Percentiles rank a stretch among this genome's conserved stretches.
Evolutionary conservation across 371 early-diverging fungal species (phyloP).

Genomic region (Mucor ambiguus): DNA sequence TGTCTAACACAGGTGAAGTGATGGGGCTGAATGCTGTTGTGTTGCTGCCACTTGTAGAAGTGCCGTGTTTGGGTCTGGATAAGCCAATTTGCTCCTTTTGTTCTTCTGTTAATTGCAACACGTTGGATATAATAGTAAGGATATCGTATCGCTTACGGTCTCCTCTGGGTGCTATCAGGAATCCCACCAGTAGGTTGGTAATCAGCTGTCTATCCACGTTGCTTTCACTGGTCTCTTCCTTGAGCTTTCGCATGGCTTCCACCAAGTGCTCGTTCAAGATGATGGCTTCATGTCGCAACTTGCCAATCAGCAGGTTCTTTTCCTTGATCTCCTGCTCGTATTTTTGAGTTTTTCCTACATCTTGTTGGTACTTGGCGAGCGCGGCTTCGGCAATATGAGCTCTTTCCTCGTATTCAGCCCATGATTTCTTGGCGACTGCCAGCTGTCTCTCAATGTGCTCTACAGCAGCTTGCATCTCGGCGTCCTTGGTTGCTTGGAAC

Average conservation of each 20-base stretch:
- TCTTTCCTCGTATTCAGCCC: slow-evolving; percentile 63
- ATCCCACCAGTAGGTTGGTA: slow-evolving; percentile 84
- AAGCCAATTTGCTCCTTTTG: slow-evolving; percentile 87
- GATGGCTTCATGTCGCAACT: slow-evolving; percentile 81
- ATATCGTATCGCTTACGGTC: slow-evolving; percentile 90
- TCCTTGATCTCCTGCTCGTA: slow-evolving; percentile 77
- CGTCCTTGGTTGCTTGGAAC: slow-evolving; percentile 81
- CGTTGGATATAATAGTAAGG: slow-evolving; percentile 84
- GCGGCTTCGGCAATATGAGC: slow-evolving; percentile 64
- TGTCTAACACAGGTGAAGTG: slow-evolving; percentile 28
- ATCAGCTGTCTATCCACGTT: slow-evolving; percentile 87
- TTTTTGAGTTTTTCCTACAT: slow-evolving; percentile 62
- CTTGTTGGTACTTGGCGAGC: slow-evolving; percentile 59
- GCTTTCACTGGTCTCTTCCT: slow-evolving; percentile 75
- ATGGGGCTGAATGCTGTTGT: slow-evolving; percentile 16
- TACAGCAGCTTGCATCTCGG: slow-evolving; percentile 79
- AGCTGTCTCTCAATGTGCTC: slow-evolving; percentile 68
- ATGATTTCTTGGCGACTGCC: slow-evolving; percentile 48
- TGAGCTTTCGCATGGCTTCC: slow-evolving; percentile 84
- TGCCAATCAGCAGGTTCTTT: slow-evolving; percentile 75
- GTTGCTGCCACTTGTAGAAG: neutral
- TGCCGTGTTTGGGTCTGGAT: slow-evolving; percentile 50
- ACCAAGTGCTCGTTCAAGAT: slow-evolving; percentile 83
- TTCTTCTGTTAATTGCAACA: slow-evolving; percentile 83
- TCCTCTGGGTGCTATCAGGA: slow-evolving; percentile 81